phyloP scores from a whole-genome alignment of 139 green algal species.

The Tetradesmus lagerheimii region DNA sequence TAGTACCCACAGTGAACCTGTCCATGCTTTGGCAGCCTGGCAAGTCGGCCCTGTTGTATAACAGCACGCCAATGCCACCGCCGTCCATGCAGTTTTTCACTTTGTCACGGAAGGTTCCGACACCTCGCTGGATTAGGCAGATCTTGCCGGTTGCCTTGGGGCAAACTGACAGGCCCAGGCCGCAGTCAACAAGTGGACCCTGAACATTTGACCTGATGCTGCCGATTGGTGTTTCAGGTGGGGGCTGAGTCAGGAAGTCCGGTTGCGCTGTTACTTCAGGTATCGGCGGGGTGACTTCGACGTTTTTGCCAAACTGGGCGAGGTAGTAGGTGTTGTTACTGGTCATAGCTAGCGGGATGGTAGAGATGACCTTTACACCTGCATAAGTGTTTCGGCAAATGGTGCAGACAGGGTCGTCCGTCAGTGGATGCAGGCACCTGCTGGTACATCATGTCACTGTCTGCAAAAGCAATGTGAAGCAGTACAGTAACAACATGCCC shows the following conservation, averaged over 20 bases:
- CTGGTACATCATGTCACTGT: background rate
- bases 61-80: background rate
- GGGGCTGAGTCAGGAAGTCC: background rate
- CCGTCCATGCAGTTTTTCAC: constrained; percentile 6
- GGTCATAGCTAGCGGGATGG: background rate
- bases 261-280: background rate
- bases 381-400: background rate
- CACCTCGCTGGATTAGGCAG: constrained; percentile 3
- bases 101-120: background rate
- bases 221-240: background rate
- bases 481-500: no score
- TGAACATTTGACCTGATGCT: background rate
- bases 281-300: background rate
- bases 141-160: background rate
- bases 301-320: background rate
- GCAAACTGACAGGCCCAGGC: background rate
- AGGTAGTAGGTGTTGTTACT: background rate
- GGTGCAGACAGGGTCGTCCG: background rate
- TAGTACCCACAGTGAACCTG: background rate
- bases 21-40: background rate
- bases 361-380: background rate
- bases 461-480: no score
- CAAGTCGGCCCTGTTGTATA: background rate
- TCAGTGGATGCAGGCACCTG: background rate
- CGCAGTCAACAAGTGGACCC: background rate